phyloP scores from a whole-genome alignment of 2,329 filamentous ascomycete species.

The Delphinella strobiligena region DNA sequence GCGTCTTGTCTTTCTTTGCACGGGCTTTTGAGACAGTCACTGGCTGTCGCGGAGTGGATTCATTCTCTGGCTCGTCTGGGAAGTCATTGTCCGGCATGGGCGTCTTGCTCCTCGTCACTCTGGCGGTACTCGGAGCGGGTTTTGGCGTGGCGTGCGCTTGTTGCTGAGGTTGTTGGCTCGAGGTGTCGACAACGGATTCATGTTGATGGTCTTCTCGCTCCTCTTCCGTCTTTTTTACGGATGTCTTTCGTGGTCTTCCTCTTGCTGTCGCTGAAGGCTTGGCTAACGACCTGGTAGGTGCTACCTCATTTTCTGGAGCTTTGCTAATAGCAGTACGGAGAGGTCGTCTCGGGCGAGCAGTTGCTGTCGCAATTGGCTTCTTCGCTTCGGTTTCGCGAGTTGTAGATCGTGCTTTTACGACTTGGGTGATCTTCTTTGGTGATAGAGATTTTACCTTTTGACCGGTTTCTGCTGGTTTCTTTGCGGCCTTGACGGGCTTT shows the following conservation, averaged over 20 bases:
- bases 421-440: conserved; percentile 25
- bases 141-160: neutral
- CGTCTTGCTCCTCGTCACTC: neutral
- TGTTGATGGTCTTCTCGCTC: neutral
- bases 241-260: neutral
- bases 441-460: conserved; percentile 16
- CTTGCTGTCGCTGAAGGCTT: neutral
- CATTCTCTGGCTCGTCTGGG: no score
- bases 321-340: neutral
- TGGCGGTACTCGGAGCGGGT: neutral
- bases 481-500: conserved; percentile 4
- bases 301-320: neutral
- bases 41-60: no score
- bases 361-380: conserved; percentile 4
- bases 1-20: no score
- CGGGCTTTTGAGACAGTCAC: no score
- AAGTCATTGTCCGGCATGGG: no score
- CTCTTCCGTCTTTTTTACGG: neutral
- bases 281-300: neutral
- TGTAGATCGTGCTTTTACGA: conserved; percentile 13
- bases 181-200: neutral
- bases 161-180: no score
- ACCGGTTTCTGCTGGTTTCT: conserved; percentile 1
- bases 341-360: neutral
- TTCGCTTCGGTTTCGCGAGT: neutral